phyloP scores from a whole-genome alignment of 257 asterid genomes.

The Ophiorrhiza pumila region DNA sequence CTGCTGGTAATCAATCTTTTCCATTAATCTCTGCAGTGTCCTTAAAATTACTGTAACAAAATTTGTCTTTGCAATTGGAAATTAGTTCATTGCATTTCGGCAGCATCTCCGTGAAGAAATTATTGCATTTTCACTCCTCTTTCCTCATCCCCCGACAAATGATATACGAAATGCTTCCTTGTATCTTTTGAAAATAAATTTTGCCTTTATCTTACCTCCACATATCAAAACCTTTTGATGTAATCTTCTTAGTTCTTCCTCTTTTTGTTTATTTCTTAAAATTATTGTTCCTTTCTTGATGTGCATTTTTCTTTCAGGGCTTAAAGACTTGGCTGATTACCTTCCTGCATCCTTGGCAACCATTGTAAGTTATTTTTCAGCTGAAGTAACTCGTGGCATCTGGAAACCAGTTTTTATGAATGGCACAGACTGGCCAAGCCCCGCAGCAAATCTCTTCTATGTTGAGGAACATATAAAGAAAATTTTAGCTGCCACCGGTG shows the following conservation, averaged over 20 bases:
- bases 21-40: conserved; percentile 3
- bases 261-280: too few species aligned
- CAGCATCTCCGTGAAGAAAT: background rate
- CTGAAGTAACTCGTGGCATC: conserved; percentile 97
- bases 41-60: background rate
- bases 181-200: background rate
- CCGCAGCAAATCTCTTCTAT: conserved; percentile 81
- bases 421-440: conserved; percentile 99
- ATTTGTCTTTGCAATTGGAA: background rate
- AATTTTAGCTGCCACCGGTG: conserved; percentile 92
- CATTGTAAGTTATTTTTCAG: conserved; percentile 92
- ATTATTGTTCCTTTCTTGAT: background rate
- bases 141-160: background rate
- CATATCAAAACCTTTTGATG: background rate
- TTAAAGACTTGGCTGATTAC: conserved; percentile 92
- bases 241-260: background rate
- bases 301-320: conserved; percentile 42
- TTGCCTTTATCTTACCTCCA: background rate
- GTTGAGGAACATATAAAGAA: conserved; percentile 96
- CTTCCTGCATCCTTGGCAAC: conserved; percentile 98
- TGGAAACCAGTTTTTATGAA: conserved; percentile 97
- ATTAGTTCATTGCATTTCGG: background rate
- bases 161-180: background rate
- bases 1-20: background rate
- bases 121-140: background rate